These are phyloP conservation scores for Sechiopsis laciniata DNA, from an alignment of 306 rosid species.

Conservation along the genomic window DNA sequence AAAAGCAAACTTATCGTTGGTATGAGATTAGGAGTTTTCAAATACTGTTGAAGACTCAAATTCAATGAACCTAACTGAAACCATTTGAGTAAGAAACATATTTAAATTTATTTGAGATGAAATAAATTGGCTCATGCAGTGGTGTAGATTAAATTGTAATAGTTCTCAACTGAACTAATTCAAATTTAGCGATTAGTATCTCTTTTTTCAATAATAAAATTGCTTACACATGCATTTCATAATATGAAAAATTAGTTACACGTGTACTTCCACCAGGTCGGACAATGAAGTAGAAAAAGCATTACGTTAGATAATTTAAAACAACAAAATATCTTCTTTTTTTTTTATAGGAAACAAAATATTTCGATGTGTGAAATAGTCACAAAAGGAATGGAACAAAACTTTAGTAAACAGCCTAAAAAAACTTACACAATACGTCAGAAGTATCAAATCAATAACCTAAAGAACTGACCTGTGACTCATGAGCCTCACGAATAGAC, in stretches of 20 bases:
- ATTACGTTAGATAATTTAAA: too few relatives aligned
- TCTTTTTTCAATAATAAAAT: background rate
- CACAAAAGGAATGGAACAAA: background rate
- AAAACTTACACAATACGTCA: background rate
- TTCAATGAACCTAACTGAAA: background rate
- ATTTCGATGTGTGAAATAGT: too few relatives aligned
- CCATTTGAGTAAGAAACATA: background rate
- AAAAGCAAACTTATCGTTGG: background rate
- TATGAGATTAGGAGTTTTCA: too few relatives aligned
- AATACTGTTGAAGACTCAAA: background rate
- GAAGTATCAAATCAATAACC: constrained; percentile 10
- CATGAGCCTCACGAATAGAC: constrained; percentile 62
- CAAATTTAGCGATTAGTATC: background rate
- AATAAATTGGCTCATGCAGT: too few relatives aligned
- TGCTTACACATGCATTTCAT: background rate
- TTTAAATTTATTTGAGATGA: too few relatives aligned
- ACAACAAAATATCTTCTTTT: background rate
- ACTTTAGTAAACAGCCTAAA: background rate
- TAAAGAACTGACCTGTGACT: constrained; percentile 63
- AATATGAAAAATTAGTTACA: background rate
- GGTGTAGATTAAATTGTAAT: too few relatives aligned
- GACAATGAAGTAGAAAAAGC: background rate
- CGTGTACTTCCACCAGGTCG: background rate
- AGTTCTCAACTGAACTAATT: background rate
- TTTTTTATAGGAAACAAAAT: too few relatives aligned